Percentiles rank a stretch among this genome's conserved stretches.
Evolutionary conservation across 805 yeast species (phyloP).

Genomic region (Soucietia sequanensis): DNA sequence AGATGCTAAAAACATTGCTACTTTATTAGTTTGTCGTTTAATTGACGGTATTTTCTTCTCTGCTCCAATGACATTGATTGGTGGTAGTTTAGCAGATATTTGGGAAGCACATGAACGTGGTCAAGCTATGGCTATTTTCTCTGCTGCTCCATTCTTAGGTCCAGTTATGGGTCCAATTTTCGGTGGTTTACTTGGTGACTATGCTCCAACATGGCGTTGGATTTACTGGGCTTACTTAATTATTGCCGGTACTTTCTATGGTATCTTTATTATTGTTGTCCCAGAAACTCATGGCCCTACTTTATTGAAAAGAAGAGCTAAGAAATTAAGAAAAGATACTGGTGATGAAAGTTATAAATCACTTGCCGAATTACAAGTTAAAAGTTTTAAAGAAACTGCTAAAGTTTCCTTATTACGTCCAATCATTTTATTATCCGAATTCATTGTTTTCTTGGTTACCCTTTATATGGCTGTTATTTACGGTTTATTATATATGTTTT

Average conservation of each 20-base stretch:
- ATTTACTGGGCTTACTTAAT: constrained; percentile 61
- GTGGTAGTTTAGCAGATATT: constrained; percentile 53
- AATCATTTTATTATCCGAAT: constrained; percentile 29
- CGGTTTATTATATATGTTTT: constrained; percentile 40
- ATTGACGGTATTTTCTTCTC: constrained; percentile 49
- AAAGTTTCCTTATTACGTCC: constrained; percentile 31
- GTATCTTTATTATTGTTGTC: constrained; percentile 25
- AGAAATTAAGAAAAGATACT: constrained; percentile 30
- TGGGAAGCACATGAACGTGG: constrained; percentile 47
- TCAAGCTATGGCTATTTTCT: constrained; percentile 51
- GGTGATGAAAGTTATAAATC: constrained; percentile 34
- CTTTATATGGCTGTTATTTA: constrained; percentile 37
- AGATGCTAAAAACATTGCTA: constrained; percentile 57
- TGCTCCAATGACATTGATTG: constrained; percentile 55
- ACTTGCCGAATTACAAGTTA: constrained; percentile 24
- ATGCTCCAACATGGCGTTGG: constrained; percentile 68
- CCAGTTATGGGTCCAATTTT: constrained; percentile 65
- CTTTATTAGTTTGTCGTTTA: constrained; percentile 48
- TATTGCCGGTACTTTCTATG: constrained; percentile 48
- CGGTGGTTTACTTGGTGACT: constrained; percentile 61
- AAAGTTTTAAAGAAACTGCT: constrained; percentile 23
- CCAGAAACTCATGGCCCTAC: constrained; percentile 69
- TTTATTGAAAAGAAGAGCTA: constrained; percentile 54
- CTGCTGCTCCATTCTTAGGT: constrained; percentile 69
- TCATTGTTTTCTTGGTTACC: constrained; percentile 36